Evolutionary conservation across 2,329 filamentous ascomycete species (phyloP), one percentile per base, ranked within the genome.

Genomic region (Orbilia oligospora): DNA sequence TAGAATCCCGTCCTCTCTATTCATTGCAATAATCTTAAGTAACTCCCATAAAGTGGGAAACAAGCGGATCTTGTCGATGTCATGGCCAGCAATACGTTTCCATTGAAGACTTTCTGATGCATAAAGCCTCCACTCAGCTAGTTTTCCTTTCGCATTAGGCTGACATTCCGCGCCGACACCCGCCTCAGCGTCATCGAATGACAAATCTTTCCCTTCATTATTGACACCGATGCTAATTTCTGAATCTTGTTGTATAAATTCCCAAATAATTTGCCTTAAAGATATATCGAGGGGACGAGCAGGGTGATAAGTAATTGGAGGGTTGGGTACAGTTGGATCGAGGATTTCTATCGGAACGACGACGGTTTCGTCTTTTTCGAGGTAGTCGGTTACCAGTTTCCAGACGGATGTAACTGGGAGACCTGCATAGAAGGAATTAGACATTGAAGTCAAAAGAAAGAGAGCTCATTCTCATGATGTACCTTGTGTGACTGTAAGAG

Each of bases 61-160:
- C 33, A 77, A 48, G 6, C 73, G 73, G 14, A 77, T 68, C n/a
- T 69, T 77, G 27, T 77, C 73, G 41, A 71, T 67, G 16, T 77
- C 73, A 38, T 77, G 73, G 12, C 73, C 73, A 16, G 73, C 73
- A 30, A 77, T 68, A 1, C 73, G 61, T 48, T 61, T 71, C 73
- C 73, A 77, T 68, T 77, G 73, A 14, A 77, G 53, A n/a, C 61
- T 53, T 48, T 77, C 73, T 14, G 73, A 77, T 51, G 73, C 73
- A 18, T 67, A 77, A 8, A 77, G 49, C 8, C 67, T 53, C 73
- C 73, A 77, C 55, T 68, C 73, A 5, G 49, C 10, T 36, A 33
- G 41, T 49, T 67, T 46, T 10, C 44, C 61, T 44, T 71, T 46
- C 9, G 51, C 18, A 10, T 55, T 41, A 4, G 67, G 58, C 33